Evolutionary conservation across 345 rosid species (phyloP), one percentile per base, ranked within the genome.

Genomic region (Eucalyptus marginata): DNA sequence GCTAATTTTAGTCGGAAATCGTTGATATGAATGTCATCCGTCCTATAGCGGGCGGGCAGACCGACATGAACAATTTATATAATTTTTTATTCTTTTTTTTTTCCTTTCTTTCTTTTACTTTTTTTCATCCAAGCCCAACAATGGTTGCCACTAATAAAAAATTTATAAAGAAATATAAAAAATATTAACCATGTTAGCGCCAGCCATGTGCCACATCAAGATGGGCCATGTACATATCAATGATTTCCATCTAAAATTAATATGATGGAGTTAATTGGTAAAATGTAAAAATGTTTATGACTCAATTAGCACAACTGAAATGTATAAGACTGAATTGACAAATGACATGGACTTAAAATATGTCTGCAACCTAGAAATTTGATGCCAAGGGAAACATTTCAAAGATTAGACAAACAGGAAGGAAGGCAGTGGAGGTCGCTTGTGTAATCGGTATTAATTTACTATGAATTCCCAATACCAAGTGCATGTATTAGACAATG

Each of bases 1-100:
- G 2, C 10, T 29, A 64, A 64, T 7, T 64, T 64, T 64, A 64
- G 6, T 29, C 2, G 0, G 3, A 64, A 64, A 14, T n/a, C 1
- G 5, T 31, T n/a, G 31, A 59, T 29, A 6, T 59, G 8, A 0
- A 59, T 0, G 5, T 24, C 3, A 56, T 20, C 0, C 1, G 3
- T 1, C 10, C 2, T 54, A 54, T 54, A 20, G n/a, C n/a, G n/a
- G 5, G 5, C 11, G 0, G 4, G 12, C 25, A 54, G n/a, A n/a
- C 3, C 8, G 0, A 54, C 25, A 7, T 54, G 1, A 22, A 54
- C 2, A 54, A 20, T 8, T 54, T 54, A 22, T 54, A 9, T 54
- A 54, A 54, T 22, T 22, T 8, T 9, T 56, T 56, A 8, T 56
- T 56, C 11, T 24, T 22, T 22, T 54, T 24, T n/a, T n/a, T 36